Conservation (phyloP, 305 asterid species). For the Monarda citriodora region DNA sequence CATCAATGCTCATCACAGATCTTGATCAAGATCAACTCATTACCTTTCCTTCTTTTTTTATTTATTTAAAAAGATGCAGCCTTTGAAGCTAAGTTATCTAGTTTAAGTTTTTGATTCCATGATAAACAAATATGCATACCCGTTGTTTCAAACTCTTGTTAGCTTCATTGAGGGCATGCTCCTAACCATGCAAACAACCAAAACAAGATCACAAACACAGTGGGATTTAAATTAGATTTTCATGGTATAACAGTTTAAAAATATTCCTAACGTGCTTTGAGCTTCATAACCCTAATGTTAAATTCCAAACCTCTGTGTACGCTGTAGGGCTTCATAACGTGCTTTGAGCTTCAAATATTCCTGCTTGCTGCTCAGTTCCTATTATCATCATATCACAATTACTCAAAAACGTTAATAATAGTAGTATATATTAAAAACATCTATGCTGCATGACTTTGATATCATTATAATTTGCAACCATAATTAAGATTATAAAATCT, state of each 20-base stretch:
- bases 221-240: neutral
- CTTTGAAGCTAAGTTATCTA: neutral
- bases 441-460: too few relatives aligned
- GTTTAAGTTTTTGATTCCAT: neutral
- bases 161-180: constrained; percentile 92
- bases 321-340: constrained; percentile 87
- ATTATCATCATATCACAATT: constrained; percentile 1
- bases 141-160: constrained; percentile 82
- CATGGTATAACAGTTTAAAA: neutral
- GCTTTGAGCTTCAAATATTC: constrained; percentile 95
- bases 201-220: constrained; percentile 11
- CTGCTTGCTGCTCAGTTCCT: constrained; percentile 98
- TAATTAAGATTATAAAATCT: neutral
- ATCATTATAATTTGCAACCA: too few relatives aligned
- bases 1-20: neutral
- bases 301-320: constrained; percentile 67
- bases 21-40: neutral
- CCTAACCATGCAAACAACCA: constrained; percentile 42
- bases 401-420: neutral
- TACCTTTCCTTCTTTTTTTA: neutral
- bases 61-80: neutral
- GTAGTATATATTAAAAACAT: too few relatives aligned
- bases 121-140: constrained; percentile 38
- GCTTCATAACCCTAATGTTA: neutral
- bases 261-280: too few relatives aligned